Evolutionary conservation across 106 monocot species (phyloP).

Genomic region (Dendrobium catenatum): DNA sequence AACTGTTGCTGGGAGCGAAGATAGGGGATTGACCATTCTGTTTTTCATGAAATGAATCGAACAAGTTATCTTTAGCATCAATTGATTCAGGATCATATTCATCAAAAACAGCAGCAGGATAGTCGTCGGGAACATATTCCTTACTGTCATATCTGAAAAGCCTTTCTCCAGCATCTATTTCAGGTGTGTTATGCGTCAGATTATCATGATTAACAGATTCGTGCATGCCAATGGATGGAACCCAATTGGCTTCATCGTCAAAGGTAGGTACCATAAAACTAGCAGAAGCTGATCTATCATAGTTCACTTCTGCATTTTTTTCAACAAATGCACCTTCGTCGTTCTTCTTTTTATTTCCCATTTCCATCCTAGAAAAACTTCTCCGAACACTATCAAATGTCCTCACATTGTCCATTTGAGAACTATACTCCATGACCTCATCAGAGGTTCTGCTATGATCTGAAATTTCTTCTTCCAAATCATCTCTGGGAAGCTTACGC

Average conservation of each 20-base stretch:
- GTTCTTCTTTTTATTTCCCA: constrained; percentile 1
- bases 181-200: neutral
- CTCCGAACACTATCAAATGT: constrained; percentile 3
- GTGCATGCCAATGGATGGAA: constrained; percentile 3
- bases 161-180: constrained; percentile 7
- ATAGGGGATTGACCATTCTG: constrained; percentile 13
- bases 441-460: constrained; percentile 2
- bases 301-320: neutral
- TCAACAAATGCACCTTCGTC: constrained; percentile 14
- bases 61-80: constrained; percentile 16
- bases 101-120: constrained; percentile 42
- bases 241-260: constrained; percentile 12
- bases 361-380: constrained; percentile 16
- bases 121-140: constrained; percentile 5
- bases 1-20: neutral
- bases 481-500: too few relatives aligned
- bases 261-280: neutral
- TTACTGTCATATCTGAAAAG: neutral
- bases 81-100: constrained; percentile 39
- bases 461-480: constrained; percentile 6
- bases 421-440: constrained; percentile 12
- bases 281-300: constrained; percentile 10
- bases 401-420: neutral
- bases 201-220: constrained; percentile 7
- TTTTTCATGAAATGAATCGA: constrained; percentile 15